Percentiles rank a stretch among this genome's conserved stretches.
phyloP scores from a whole-genome alignment of 176 grass and related monocot species.

The Zoysia pacifica region DNA sequence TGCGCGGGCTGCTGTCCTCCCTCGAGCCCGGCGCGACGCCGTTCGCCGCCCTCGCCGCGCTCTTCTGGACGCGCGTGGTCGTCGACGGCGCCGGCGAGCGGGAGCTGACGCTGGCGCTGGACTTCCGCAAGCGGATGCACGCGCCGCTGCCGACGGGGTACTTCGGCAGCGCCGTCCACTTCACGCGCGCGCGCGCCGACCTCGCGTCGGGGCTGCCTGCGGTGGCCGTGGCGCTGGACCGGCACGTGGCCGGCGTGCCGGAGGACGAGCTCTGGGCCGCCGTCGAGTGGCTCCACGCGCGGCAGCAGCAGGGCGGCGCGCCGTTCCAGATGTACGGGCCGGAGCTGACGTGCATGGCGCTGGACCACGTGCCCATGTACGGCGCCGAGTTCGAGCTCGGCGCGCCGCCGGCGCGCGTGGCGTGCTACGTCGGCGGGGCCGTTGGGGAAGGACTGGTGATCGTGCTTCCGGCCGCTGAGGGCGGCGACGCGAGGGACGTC shows the following conservation, averaged over 20 bases:
- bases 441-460: conserved; percentile 67
- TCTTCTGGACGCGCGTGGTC: conserved; percentile 70
- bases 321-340: conserved; percentile 89
- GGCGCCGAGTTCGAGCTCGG: conserved; percentile 55
- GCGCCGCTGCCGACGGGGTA: conserved; percentile 76
- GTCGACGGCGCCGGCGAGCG: conserved; percentile 13
- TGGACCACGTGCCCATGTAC: conserved; percentile 67
- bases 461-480: conserved; percentile 50
- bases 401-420: conserved; percentile 39
- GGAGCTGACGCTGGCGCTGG: conserved; percentile 64
- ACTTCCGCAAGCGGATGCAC: conserved; percentile 72
- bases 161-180: conserved; percentile 67
- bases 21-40: conserved; percentile 47
- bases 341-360: conserved; percentile 76
- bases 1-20: conserved; percentile 47
- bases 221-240: conserved; percentile 50
- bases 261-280: conserved; percentile 74
- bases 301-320: conserved; percentile 18
- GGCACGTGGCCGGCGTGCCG: conserved; percentile 26
- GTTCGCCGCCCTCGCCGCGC: conserved; percentile 64
- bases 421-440: conserved; percentile 49
- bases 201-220: conserved; percentile 44
- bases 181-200: conserved; percentile 58
- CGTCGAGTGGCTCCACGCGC: conserved; percentile 67
- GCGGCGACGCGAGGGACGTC: conserved; percentile 58